Conservation (phyloP, 768 basidiomycete genomes). For the Suillus weaverae region DNA sequence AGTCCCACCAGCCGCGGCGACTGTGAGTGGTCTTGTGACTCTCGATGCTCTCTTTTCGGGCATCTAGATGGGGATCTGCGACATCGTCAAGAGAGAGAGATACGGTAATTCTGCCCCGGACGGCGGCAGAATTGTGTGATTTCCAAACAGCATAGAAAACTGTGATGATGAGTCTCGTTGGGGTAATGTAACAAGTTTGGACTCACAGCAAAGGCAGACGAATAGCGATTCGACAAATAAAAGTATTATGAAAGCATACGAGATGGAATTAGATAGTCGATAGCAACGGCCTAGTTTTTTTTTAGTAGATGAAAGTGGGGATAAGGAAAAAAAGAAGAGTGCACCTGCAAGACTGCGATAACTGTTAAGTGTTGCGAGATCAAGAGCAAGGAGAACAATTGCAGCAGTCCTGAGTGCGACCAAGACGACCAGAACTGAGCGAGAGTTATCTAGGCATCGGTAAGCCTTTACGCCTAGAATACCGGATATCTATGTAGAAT, state of each 20-base stretch:
- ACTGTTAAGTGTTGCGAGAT: slow-evolving; percentile 39
- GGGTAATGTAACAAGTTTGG: background rate
- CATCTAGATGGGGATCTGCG: slow-evolving; percentile 17
- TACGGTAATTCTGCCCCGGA: slow-evolving; percentile 57
- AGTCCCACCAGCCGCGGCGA: slow-evolving; percentile 57
- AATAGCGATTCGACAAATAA: slow-evolving; percentile 58
- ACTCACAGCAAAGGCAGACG: slow-evolving; percentile 61
- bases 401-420: slow-evolving; percentile 44
- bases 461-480: slow-evolving; percentile 69
- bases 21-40: slow-evolving; percentile 9
- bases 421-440: slow-evolving; percentile 48
- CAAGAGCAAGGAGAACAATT: slow-evolving; percentile 41
- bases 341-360: slow-evolving; percentile 51
- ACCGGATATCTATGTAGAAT: slow-evolving; percentile 49
- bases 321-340: slow-evolving; percentile 2
- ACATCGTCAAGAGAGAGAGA: slow-evolving; percentile 46
- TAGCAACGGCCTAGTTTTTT: slow-evolving; percentile 46
- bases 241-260: slow-evolving; percentile 45
- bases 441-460: slow-evolving; percentile 60
- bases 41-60: slow-evolving; percentile 6
- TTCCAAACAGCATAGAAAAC: slow-evolving; percentile 58
- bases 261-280: slow-evolving; percentile 31
- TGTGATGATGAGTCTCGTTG: slow-evolving; percentile 24
- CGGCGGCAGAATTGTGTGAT: slow-evolving; percentile 48
- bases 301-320: background rate